Evolutionary conservation across 345 rosid genomes (phyloP).

Genomic region (Adansonia digitata): DNA sequence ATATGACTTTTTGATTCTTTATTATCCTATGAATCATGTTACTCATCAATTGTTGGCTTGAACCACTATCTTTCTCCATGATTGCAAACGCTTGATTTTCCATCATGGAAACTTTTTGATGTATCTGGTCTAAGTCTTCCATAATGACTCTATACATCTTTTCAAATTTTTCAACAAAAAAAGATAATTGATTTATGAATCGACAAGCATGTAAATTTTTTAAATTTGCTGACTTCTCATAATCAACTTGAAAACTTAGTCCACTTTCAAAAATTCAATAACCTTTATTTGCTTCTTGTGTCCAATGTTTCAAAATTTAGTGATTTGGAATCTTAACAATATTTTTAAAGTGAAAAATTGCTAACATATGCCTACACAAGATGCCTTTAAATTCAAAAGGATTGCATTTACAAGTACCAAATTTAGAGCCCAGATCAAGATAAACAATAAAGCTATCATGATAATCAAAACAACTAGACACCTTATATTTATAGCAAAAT

Average conservation of each 20-base stretch:
- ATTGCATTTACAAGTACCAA: not conserved
- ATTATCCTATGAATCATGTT: not conserved
- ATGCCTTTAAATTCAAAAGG: not conserved
- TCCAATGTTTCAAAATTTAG: not conserved
- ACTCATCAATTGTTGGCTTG: not conserved
- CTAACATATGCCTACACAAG: not conserved
- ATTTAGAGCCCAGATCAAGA: not conserved
- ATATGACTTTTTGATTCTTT: not conserved
- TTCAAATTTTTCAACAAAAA: not conserved
- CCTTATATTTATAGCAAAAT: not conserved
- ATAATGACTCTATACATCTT: not conserved
- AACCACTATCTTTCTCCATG: not conserved
- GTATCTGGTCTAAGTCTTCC: not conserved
- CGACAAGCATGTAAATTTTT: not conserved
- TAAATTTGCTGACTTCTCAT: not conserved
- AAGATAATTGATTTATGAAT: too few relatives aligned
- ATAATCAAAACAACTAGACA: not conserved
- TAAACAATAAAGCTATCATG: not conserved
- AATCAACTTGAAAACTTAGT: not conserved
- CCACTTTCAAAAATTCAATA: too few relatives aligned
- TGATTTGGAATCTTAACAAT: not conserved
- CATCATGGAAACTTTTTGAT: not conserved
- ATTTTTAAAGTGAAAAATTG: not conserved
- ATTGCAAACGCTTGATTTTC: not conserved
- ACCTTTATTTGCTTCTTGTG: not conserved